Base-by-base conservation (phyloP, 345 rosid species). In the Camelina sativa region DNA sequence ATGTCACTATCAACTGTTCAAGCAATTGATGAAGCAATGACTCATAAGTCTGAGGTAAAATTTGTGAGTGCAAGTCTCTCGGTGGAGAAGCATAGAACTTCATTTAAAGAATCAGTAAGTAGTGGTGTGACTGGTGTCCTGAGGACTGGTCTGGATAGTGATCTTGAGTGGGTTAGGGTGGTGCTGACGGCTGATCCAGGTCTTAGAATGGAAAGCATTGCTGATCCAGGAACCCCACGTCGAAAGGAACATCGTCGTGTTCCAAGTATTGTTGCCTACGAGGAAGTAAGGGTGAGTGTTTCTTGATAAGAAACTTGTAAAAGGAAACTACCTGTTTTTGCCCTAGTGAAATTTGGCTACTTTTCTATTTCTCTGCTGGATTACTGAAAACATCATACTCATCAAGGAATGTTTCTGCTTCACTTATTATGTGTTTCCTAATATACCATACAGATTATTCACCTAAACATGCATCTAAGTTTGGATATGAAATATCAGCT, bases 11-110 rank as follows among this genome's bases (percentile, higher is more conserved):
- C 99, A 38, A 90, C 97, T 58, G 99, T 90, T n/a, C 90, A 90
- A 85, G 98, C 99, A 41, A 95, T 95, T 76, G 99, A 95, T 80
- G 97, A 92, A 83, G 99, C 94, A 78, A 95, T 95, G 99, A 85
- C 94, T 77, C 92, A 86, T 73, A 82, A 86, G 59, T 73, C 90
- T 16, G 98, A 87, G 83, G 77, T 84, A 67, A 95, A 90, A 82
- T 76, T 86, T 69, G 94, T 90, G 63, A 84, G 78, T 75, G 84
- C 87, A 67, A 83, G 79, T 76, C 82, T 95, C 72, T 82, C 82
- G 57, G 86, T 92, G 73, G 94, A 82, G 82, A 87, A 74, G 79
- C 76, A 38, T 13, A 38, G 63, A 60, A 52, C 68, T 17, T 64
- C 80, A 65, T 28, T 7, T 40, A 11, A 10, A 11, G 12, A 61